Percentiles rank a stretch among this genome's conserved stretches.
These are phyloP conservation scores for Nadsonia starkeyi-henricii DNA, from an alignment of 1,139 yeast genomes.

Conservation along the genomic window DNA sequence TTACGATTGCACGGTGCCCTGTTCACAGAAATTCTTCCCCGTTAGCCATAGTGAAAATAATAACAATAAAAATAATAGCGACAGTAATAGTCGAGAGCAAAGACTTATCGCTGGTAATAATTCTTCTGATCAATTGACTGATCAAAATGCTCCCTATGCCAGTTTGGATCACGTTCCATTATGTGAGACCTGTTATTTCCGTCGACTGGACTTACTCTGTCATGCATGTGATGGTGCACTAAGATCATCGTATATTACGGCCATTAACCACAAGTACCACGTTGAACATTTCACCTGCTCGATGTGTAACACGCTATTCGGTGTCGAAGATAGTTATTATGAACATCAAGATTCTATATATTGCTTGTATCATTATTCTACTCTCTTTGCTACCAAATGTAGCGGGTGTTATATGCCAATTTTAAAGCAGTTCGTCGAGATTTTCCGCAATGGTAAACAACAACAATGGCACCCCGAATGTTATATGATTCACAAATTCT, in stretches of 20 bases:
- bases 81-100: no score
- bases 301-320: slow-evolving; percentile 76
- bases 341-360: slow-evolving; percentile 74
- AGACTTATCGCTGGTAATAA: slow-evolving; percentile 5
- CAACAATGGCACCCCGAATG: slow-evolving; percentile 99
- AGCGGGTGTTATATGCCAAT: slow-evolving; percentile 90
- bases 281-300: slow-evolving; percentile 92
- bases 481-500: slow-evolving; percentile 91
- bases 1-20: slow-evolving; percentile 62
- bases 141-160: slow-evolving; percentile 30
- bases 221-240: slow-evolving; percentile 72
- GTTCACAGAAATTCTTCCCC: slow-evolving; percentile 63
- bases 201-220: slow-evolving; percentile 69
- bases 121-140: slow-evolving; percentile 17
- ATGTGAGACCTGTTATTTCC: slow-evolving; percentile 89
- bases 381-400: slow-evolving; percentile 73
- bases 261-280: slow-evolving; percentile 83
- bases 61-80: no score
- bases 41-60: slow-evolving; percentile 19
- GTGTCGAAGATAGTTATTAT: slow-evolving; percentile 83
- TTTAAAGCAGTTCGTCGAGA: slow-evolving; percentile 85
- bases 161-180: slow-evolving; percentile 45
- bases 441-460: slow-evolving; percentile 81
- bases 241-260: slow-evolving; percentile 88
- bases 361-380: slow-evolving; percentile 86